Evolutionary conservation across 257 asterid genomes (phyloP), one percentile per base, ranked within the genome.

Genomic region (Primulina tabacum): DNA sequence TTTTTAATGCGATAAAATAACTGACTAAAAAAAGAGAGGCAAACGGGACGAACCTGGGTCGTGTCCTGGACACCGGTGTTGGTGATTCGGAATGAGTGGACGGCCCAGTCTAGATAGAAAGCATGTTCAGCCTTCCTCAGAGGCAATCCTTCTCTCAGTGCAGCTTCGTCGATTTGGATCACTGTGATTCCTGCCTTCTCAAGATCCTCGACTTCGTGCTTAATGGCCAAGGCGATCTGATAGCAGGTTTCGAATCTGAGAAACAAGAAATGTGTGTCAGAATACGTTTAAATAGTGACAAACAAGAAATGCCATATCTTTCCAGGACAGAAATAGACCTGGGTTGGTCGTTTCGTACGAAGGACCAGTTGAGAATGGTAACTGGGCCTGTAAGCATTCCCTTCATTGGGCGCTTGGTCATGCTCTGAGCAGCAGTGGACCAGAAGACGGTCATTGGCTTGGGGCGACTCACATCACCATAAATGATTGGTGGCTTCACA

Each of bases 81-180:
- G 77, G 95, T 88, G 75, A 88, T 86, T 82, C 95, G 81, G 87
- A 88, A 88, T 2, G 92, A 82, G 81, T 88, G 95, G 70, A 88
- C 95, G 26, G 95, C 92, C 95, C 95, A 88, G 67, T 88, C 85
- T 86, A 88, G 80, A 69, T 88, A 88, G 85, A 88, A 88, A n/a
- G 86, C 82, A 32, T 88, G 95, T 71, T 88, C 92, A 2, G 89
- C 71, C 75, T 88, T 88, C 89, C 95, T 88, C 0, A 88, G 84
- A 62, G 95, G 95, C 75, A 88, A 68, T 0, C 95, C 95, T 58
- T 88, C 95, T 79, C 92, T 88, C 85, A 88, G 69, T 68, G 95
- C 95, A 63, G 95, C 95, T 78, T 88, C 95, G 8, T 88, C 95
- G 12, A 88, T 88, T 77, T 88, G 92, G 73, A 88, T 86, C 17